phyloP scores from a whole-genome alignment of 345 rosid genomes.

The Syzygium aqueum region DNA sequence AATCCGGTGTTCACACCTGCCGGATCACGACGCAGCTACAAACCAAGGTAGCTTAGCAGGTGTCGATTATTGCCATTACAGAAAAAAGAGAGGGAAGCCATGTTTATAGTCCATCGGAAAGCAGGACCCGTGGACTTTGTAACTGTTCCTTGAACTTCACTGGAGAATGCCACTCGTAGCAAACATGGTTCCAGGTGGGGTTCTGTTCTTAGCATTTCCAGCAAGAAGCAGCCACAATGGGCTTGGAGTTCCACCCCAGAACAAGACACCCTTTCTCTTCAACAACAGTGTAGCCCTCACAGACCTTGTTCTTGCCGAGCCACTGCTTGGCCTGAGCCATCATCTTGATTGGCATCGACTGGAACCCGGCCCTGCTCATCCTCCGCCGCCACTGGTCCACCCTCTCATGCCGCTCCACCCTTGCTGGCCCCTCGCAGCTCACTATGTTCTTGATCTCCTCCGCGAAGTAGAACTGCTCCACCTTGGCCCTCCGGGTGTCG shows the following conservation, averaged over 20 bases:
- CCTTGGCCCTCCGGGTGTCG: conserved; percentile 54
- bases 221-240: conserved; percentile 56
- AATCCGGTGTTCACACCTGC: not conserved
- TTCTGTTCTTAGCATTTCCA: conserved; percentile 34
- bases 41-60: not conserved
- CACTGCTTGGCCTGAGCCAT: conserved; percentile 43
- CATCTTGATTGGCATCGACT: conserved; percentile 44
- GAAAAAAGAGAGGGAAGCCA: not conserved
- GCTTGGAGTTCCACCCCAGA: conserved; percentile 60
- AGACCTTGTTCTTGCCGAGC: conserved; percentile 27
- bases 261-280: conserved; percentile 66
- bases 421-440: conserved; percentile 47
- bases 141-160: not conserved
- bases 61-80: not conserved
- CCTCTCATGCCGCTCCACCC: conserved; percentile 57
- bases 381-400: conserved; percentile 59
- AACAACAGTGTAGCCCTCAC: conserved; percentile 41
- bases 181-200: not conserved
- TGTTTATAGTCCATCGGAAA: not conserved
- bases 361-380: conserved; percentile 69
- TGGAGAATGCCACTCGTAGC: not conserved
- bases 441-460: conserved; percentile 63
- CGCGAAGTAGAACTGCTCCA: conserved; percentile 56
- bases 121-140: not conserved
- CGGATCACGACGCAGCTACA: not conserved